Conservation (phyloP, 2,329 filamentous ascomycete species). For the Ophiobolus disseminans region DNA sequence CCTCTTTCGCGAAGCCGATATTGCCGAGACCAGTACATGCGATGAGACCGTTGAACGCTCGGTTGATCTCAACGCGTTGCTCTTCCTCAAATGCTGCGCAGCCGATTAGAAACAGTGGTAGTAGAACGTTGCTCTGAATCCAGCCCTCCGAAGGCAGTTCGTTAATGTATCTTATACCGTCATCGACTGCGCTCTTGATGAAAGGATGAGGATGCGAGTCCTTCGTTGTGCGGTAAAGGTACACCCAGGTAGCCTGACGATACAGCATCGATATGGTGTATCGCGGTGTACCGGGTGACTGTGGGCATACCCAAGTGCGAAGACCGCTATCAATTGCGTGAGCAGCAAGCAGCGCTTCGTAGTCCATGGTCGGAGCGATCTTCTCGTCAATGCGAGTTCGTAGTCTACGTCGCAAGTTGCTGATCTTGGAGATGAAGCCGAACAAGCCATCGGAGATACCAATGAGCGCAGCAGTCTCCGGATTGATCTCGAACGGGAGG, state of each 20-base stretch:
- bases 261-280: slow-evolving; percentile 66
- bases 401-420: slow-evolving; percentile 76
- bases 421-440: slow-evolving; percentile 78
- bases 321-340: slow-evolving; percentile 78
- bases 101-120: slow-evolving; percentile 67
- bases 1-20: slow-evolving; percentile 62
- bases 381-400: slow-evolving; percentile 69
- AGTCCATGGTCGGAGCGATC: slow-evolving; percentile 74
- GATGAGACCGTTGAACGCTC: slow-evolving; percentile 62
- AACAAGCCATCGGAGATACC: slow-evolving; percentile 86
- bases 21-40: slow-evolving; percentile 65
- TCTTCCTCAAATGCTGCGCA: slow-evolving; percentile 64
- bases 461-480: slow-evolving; percentile 68
- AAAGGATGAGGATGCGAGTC: slow-evolving; percentile 62
- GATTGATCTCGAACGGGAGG: slow-evolving; percentile 63
- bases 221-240: slow-evolving; percentile 67
- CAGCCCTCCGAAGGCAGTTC: slow-evolving; percentile 62
- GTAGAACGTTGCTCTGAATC: slow-evolving; percentile 65
- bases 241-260: slow-evolving; percentile 68
- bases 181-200: slow-evolving; percentile 64
- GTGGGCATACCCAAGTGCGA: slow-evolving; percentile 73
- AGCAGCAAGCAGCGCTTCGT: slow-evolving; percentile 73
- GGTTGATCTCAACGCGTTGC: slow-evolving; percentile 63
- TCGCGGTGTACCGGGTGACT: slow-evolving; percentile 59
- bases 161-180: slow-evolving; percentile 64